Evolutionary conservation across 768 basidiomycete species (phyloP).

Genomic region (Pleurotus tuoliensis): DNA sequence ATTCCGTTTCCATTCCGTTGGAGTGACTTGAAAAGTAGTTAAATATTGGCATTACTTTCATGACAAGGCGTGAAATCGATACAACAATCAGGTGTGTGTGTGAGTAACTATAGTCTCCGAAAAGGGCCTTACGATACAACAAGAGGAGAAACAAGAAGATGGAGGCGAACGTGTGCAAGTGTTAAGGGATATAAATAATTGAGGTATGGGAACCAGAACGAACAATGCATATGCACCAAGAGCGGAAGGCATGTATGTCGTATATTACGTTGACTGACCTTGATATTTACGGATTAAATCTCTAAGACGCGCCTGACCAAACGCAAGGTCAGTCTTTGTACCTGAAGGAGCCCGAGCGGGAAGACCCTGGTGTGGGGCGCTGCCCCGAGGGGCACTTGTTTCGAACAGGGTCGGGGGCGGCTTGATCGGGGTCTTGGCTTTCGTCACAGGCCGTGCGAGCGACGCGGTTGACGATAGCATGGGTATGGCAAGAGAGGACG

Average conservation of each 20-base stretch:
- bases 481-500: slow-evolving; percentile 70
- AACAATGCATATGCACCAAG: neutral
- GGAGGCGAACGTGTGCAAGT: neutral
- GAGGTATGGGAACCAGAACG: neutral
- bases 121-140: neutral
- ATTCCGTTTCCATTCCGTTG: too few species aligned
- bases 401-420: slow-evolving; percentile 34
- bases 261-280: slow-evolving; percentile 24
- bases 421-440: slow-evolving; percentile 20
- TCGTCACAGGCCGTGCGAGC: slow-evolving; percentile 46
- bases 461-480: slow-evolving; percentile 76
- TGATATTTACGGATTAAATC: slow-evolving; percentile 86
- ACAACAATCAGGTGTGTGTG: neutral
- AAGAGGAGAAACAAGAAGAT: neutral
- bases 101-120: neutral
- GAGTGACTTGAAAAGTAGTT: too few species aligned
- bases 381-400: neutral
- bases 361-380: slow-evolving; percentile 9
- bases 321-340: slow-evolving; percentile 50
- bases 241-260: neutral
- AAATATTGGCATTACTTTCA: too few species aligned
- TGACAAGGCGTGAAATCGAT: too few species aligned
- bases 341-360: slow-evolving; percentile 19
- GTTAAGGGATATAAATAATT: neutral
- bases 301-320: slow-evolving; percentile 72